Percentiles rank a stretch among this genome's conserved stretches.
phyloP scores from a whole-genome alignment of 208 protist species.

The Leishmania aethiopica region DNA sequence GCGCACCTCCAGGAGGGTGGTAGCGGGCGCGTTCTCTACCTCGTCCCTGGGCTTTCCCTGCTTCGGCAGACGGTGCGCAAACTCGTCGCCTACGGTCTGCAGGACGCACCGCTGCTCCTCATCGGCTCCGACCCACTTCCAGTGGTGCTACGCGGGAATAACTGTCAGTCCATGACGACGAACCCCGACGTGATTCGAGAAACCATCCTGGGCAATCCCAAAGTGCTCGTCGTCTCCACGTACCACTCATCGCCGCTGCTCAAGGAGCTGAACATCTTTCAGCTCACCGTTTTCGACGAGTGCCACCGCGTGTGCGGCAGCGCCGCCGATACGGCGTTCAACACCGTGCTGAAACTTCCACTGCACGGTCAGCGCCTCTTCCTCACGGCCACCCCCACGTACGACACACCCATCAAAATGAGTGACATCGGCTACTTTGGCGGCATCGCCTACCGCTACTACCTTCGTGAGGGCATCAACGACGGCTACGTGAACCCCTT shows the following conservation, averaged over 20 bases:
- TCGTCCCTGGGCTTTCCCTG: conserved; percentile 72
- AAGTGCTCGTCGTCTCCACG: conserved; percentile 62
- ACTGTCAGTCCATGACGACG: conserved; percentile 61
- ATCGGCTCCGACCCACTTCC: conserved; percentile 60
- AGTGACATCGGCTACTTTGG: conserved; percentile 68
- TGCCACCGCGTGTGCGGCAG: conserved; percentile 85
- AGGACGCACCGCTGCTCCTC: conserved; percentile 49
- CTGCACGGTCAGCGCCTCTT: conserved; percentile 57
- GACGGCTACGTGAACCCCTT: conserved; percentile 76
- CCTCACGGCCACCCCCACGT: conserved; percentile 76
- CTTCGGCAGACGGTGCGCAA: conserved; percentile 74
- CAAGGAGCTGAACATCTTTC: conserved; percentile 43
- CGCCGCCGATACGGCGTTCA: conserved; percentile 59
- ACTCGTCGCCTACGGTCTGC: conserved; percentile 64
- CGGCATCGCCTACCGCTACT: conserved; percentile 78
- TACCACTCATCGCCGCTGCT: conserved; percentile 81
- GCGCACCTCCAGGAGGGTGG: conserved; percentile 14
- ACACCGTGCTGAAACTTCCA: conserved; percentile 61
- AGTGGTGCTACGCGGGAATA: conserved; percentile 34
- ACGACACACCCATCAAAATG: conserved; percentile 84
- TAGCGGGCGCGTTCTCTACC: conserved; percentile 54
- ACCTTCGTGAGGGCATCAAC: conserved; percentile 81
- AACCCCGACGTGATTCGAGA: conserved; percentile 49
- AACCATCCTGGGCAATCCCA: conserved; percentile 34
- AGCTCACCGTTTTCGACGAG: conserved; percentile 76